Conservation (phyloP, 108 stramenopile species). For the Asterionellopsis glacialis region DNA sequence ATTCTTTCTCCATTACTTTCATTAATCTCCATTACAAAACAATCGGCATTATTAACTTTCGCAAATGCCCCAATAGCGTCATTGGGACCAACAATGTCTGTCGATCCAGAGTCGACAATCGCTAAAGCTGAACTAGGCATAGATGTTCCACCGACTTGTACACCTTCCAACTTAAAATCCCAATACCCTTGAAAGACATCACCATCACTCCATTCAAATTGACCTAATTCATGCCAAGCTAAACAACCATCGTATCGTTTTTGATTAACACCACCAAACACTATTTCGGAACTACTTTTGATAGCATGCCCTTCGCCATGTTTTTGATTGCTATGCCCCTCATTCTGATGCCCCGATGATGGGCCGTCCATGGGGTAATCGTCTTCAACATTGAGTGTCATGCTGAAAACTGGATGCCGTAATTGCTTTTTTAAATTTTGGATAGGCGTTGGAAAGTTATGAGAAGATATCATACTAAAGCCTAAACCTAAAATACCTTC, state of each 20-base stretch:
- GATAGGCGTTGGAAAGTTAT: constrained; percentile 27
- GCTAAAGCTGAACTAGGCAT: constrained; percentile 46
- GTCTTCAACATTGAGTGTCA: constrained; percentile 30
- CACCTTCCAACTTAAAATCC: constrained; percentile 75
- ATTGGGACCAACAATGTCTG: constrained; percentile 84
- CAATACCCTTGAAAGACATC: constrained; percentile 62
- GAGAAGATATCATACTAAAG: constrained; percentile 20
- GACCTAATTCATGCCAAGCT: constrained; percentile 41
- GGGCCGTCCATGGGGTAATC: constrained; percentile 31
- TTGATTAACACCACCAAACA: constrained; percentile 45
- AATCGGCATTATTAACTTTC: constrained; percentile 34
- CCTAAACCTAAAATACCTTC: constrained; percentile 50
- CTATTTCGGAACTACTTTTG: constrained; percentile 26
- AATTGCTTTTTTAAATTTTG: constrained; percentile 15
- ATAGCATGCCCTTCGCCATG: not conserved
- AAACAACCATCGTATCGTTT: constrained; percentile 44
- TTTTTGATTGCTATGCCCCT: not conserved
- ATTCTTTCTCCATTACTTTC: not conserved
- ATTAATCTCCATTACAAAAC: constrained; percentile 23
- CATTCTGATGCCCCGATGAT: not conserved
- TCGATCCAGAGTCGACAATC: constrained; percentile 91
- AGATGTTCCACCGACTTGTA: constrained; percentile 43
- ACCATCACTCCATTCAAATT: constrained; percentile 22
- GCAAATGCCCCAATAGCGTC: constrained; percentile 65
- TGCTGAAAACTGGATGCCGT: constrained; percentile 25